Evolutionary conservation across 208 protist genomes (phyloP), one percentile per base, ranked within the genome.

Genomic region (Lotmaria passim): DNA sequence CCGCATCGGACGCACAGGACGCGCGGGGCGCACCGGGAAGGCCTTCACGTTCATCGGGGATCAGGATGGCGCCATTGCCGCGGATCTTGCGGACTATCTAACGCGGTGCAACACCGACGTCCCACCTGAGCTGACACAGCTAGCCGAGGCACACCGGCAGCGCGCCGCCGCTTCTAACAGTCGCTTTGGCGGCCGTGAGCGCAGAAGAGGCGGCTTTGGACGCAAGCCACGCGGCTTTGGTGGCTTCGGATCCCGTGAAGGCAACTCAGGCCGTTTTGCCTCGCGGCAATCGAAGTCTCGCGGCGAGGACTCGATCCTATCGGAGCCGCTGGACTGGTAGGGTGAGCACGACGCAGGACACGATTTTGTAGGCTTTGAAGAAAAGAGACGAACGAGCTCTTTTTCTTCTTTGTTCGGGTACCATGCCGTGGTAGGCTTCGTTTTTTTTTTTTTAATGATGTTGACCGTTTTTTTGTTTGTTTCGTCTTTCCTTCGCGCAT

Each of bases 1-100:
- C 80, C 86, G 97, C 31, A 97, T 98, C 53, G 97, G 98, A 0
- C 87, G 97, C 23, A 98, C 96, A 10, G 97, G 94, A 21, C 90
- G 98, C 44, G 94, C 92, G 17, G 96, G 96, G 38, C 82, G 85
- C 28, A 83, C 41, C 21, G 94, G 94, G 7, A 83, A 85, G 15
- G 86, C 91, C 14, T 94, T 88, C 81, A 95, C 93, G 24, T 98
- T 98, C 63, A 65, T 96, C 62, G 81, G 86, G 34, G 17, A 58
- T 1, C 70, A 69, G 19, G 87, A 93, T 57, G 85, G 77, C 11
- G 62, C 39, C 14, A 77, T 95, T 30, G 85, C 90, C 4, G 62
- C 57, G 21, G 84, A 93, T 17, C 83, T 97, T 43, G 66, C 87
- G 1, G 79, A 83, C 33, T 97, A 94, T 63, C 59, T 97, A 31